Base-by-base conservation (phyloP, 2,329 filamentous ascomycete genomes). In the Chrysosporium queenslandicum region DNA sequence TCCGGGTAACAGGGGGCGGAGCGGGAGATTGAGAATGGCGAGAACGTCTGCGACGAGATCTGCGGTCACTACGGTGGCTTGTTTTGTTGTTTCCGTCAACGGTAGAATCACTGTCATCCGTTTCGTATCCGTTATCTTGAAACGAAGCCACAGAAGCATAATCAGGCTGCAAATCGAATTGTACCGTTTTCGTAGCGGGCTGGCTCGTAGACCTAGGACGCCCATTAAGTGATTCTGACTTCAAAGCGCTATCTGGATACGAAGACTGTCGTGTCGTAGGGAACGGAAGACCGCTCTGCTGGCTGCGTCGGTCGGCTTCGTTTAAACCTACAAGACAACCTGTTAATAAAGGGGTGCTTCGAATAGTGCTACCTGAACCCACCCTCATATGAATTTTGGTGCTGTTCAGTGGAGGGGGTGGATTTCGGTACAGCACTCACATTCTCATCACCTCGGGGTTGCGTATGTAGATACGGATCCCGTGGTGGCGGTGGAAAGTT, bases 391-490 rank as follows among this genome's bases (percentile, higher is more conserved):
- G 63, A 58, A 60, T 59, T 58, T 59, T 63, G 64, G 60, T 64
- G 59, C 61, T 66, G 61, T 62, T 66, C 63, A 63, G 61, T 61
- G 62, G 63, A 58, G 59, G 61, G 64, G 63, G 60, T 59, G 61
- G 61, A 47, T 47, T 46, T 39, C 34, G 58, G 58, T 58, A 62
- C 63, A 65, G 65, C 64, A 74, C 73, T 75, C 71, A 76, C 73
- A 73, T 74, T 75, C 63, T 75, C 72, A 64, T 74, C 71, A 54
- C 65, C 67, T 58, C 69, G 64, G 56, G 66, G 63, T 46, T 66
- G 63, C 59, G 63, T 60, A 25, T 66, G 59, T 21, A 66, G 65
- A 55, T 72, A 73, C n/a, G 65, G 63, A 53, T 71, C 67, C 29
- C 64, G 60, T 46, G 61, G 61, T 30, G 64, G 63, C 46, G 64